Conservation (phyloP, 1,284 basidiomycete genomes). For the Rhodotorula sp. region DNA sequence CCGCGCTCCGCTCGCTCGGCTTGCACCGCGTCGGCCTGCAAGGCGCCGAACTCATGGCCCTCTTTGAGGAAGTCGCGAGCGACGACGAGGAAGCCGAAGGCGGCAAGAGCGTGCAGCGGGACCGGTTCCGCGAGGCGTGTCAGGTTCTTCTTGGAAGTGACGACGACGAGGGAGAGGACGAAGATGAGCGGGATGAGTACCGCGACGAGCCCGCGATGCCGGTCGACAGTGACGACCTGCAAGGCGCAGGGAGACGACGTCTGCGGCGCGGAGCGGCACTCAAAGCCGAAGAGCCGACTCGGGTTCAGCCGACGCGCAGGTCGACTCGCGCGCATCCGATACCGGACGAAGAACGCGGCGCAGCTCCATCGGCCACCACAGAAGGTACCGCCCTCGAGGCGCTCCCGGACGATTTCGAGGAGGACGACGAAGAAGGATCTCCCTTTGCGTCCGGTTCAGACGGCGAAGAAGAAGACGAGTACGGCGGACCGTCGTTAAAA, state of each 20-base stretch:
- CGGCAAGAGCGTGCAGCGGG: conserved; percentile 28
- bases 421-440: neutral
- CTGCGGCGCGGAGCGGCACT: neutral
- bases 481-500: neutral
- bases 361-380: neutral
- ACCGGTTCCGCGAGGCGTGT: conserved; percentile 31
- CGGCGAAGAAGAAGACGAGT: neutral
- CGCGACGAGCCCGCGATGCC: neutral
- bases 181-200: conserved; percentile 7
- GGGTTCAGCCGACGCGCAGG: neutral
- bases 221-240: neutral
- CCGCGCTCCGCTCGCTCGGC: conserved; percentile 16
- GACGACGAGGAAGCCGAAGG: conserved; percentile 23
- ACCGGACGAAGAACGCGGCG: neutral
- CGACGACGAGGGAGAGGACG: conserved; percentile 1
- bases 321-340: conserved; percentile 4
- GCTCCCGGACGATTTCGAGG: neutral
- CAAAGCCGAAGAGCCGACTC: conserved; percentile 1
- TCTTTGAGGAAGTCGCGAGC: conserved; percentile 37
- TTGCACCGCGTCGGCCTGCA: conserved; percentile 10
- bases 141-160: conserved; percentile 14
- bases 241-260: neutral
- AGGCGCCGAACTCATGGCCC: conserved; percentile 20
- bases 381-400: neutral
- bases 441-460: conserved; percentile 1